Conservation (phyloP, 768 basidiomycete species). For the Myochromella boudieri region DNA sequence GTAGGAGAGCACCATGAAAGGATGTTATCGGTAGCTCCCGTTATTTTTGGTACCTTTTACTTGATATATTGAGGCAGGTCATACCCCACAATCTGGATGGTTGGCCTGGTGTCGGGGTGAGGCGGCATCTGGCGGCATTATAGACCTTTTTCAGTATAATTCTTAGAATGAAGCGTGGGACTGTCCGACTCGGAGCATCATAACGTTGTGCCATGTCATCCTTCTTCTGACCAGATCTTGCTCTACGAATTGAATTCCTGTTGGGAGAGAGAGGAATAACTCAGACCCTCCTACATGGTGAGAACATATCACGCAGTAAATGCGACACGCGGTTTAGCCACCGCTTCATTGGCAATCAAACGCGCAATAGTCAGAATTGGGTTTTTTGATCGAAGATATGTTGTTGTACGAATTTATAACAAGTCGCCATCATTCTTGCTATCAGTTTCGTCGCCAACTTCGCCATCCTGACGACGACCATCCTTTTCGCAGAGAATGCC, state of each 20-base stretch:
- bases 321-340: neutral
- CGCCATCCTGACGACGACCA: constrained; percentile 10
- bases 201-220: neutral
- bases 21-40: constrained; percentile 5
- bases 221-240: neutral
- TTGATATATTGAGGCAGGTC: constrained; percentile 6
- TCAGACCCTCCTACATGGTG: neutral
- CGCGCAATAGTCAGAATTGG: neutral
- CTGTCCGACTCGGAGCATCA: constrained; percentile 14
- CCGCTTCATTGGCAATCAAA: constrained; percentile 13
- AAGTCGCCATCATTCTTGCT: constrained; percentile 14
- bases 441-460: constrained; percentile 13
- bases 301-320: neutral
- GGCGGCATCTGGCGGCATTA: constrained; percentile 13
- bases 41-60: constrained; percentile 3
- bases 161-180: constrained; percentile 1
- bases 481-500: constrained; percentile 7
- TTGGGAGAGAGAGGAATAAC: neutral
- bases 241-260: neutral
- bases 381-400: constrained; percentile 12
- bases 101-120: neutral
- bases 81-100: constrained; percentile 7
- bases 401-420: neutral
- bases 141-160: neutral
- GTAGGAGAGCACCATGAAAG: neutral